phyloP scores from a whole-genome alignment of 2,329 filamentous ascomycete species.

The Immersiporthe knoxdaviesiana region DNA sequence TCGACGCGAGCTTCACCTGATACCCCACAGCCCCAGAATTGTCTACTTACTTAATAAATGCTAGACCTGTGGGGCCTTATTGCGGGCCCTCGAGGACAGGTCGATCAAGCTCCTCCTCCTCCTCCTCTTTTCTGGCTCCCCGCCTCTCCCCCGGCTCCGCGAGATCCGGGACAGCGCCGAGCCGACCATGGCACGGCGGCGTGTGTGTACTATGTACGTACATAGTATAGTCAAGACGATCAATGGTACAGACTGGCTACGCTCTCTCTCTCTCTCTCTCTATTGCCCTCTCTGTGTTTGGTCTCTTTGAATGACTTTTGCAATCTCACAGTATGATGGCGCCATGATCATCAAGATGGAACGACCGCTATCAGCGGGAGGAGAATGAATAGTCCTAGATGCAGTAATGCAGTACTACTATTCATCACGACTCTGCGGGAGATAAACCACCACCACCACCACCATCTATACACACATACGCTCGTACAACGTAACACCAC shows the following conservation, averaged over 20 bases:
- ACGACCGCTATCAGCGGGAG: not conserved
- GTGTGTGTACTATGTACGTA: no score
- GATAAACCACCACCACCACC: not conserved
- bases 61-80: not conserved
- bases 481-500: not conserved
- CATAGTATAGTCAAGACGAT: not conserved
- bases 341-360: not conserved
- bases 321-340: not conserved
- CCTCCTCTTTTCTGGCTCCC: conserved; percentile 6
- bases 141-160: not conserved
- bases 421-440: not conserved
- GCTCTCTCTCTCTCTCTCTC: no score
- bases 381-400: not conserved
- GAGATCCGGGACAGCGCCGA: not conserved
- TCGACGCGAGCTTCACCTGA: not conserved
- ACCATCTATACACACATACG: not conserved
- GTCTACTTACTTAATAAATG: not conserved
- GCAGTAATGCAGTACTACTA: not conserved
- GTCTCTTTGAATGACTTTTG: not conserved
- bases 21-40: not conserved
- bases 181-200: not conserved
- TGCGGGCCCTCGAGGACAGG: not conserved
- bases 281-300: no score
- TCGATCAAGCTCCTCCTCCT: not conserved
- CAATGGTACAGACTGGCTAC: no score